Percentiles rank a stretch among this genome's conserved stretches.
Evolutionary conservation across 192 early-diverging fungal genomes (phyloP).

Genomic region (Chytriomyces sp.): DNA sequence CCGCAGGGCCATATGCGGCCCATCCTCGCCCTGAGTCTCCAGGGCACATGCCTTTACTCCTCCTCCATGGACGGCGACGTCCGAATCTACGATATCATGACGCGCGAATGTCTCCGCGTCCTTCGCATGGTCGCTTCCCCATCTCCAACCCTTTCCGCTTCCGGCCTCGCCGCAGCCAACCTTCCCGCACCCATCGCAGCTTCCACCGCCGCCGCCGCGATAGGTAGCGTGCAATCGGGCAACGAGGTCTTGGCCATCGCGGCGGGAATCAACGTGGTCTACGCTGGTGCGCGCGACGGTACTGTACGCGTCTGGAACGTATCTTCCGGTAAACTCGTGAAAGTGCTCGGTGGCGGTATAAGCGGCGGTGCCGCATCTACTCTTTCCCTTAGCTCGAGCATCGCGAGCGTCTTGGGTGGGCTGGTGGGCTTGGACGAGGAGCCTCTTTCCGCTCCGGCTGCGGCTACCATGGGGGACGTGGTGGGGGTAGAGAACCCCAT

Average conservation of each 20-base stretch:
- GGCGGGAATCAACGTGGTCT: constrained; percentile 8
- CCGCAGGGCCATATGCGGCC: constrained; percentile 30
- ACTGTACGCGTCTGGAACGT: constrained; percentile 13
- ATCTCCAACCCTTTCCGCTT: neutral
- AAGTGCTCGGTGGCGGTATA: neutral
- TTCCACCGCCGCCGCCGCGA: no score
- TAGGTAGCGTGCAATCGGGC: no score
- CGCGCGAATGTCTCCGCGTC: constrained; percentile 35
- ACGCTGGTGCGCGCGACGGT: constrained; percentile 15
- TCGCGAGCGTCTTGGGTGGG: neutral
- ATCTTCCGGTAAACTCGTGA: neutral
- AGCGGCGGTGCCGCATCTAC: neutral
- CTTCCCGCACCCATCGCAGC: no score
- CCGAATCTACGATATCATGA: constrained; percentile 39
- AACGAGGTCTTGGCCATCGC: neutral
- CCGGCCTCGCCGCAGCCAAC: neutral
- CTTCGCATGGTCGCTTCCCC: neutral
- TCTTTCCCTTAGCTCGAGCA: neutral
- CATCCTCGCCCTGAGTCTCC: constrained; percentile 36
- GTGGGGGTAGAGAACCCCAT: no score
- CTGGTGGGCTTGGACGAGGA: neutral
- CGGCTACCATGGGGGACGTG: neutral
- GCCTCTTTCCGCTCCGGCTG: neutral
- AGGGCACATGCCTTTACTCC: constrained; percentile 32
- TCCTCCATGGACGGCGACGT: constrained; percentile 36